Conservation (phyloP, 2,329 filamentous ascomycete genomes). For the Zymoseptoria passerinii region DNA sequence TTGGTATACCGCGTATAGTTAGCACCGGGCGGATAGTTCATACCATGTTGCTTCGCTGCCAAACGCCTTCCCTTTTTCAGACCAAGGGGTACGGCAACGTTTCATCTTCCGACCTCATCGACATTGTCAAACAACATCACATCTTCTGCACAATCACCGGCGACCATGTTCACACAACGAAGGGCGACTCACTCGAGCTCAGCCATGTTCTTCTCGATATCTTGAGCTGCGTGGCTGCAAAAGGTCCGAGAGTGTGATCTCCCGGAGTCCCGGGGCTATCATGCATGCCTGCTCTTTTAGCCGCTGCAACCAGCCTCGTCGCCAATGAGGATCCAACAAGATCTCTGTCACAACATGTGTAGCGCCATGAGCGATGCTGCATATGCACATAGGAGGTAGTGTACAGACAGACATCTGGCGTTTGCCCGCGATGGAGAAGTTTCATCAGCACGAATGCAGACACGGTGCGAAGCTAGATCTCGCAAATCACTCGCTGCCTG, state of each 20-base stretch:
- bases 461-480: not conserved
- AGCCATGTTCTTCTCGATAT: not conserved
- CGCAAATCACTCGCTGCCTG: not conserved
- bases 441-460: not conserved
- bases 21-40: not conserved
- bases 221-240: not conserved
- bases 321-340: not conserved
- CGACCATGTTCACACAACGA: not conserved
- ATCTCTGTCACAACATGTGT: not conserved
- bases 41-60: not conserved
- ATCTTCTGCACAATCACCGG: not conserved
- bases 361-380: not conserved
- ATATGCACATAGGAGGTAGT: not conserved
- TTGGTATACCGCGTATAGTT: slow-evolving; percentile 1
- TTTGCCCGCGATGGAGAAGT: not conserved
- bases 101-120: not conserved
- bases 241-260: too few relatives aligned
- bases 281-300: not conserved
- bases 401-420: not conserved
- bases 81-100: not conserved
- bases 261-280: too few relatives aligned
- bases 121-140: not conserved
- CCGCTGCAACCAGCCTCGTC: not conserved
- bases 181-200: not conserved
- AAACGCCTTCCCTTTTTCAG: too few relatives aligned